Percentiles rank a stretch among this genome's conserved stretches.
Evolutionary conservation across 352 stramenopile genomes (phyloP).

Genomic region (Pythium brassicae): DNA sequence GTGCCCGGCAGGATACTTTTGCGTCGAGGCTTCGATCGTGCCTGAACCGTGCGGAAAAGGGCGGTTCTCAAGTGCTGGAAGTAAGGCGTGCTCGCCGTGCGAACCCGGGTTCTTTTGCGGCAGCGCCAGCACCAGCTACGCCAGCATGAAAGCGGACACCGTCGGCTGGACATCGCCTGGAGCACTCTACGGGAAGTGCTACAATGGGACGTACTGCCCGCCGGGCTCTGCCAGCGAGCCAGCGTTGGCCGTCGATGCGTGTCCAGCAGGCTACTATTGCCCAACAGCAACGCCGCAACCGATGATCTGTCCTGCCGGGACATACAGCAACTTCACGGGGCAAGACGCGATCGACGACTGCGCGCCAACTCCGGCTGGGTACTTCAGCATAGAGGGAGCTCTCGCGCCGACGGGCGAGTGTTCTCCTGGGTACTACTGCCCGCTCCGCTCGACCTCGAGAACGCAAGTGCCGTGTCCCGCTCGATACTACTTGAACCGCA

Average conservation of each 20-base stretch:
- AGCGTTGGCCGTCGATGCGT: slow-evolving; percentile 61
- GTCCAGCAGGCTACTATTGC: slow-evolving; percentile 80
- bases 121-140: slow-evolving; percentile 57
- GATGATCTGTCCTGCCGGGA: slow-evolving; percentile 78
- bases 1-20: slow-evolving; percentile 84
- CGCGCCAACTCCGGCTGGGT: slow-evolving; percentile 63
- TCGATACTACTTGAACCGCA: slow-evolving; percentile 71
- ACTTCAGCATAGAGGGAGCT: slow-evolving; percentile 59
- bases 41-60: slow-evolving; percentile 74
- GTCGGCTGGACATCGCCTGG: slow-evolving; percentile 53
- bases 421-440: slow-evolving; percentile 84
- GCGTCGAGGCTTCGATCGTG: slow-evolving; percentile 47
- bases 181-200: slow-evolving; percentile 71
- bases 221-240: slow-evolving; percentile 63
- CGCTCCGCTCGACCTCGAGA: slow-evolving; percentile 50
- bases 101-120: slow-evolving; percentile 80
- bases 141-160: slow-evolving; percentile 52
- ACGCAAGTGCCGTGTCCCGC: slow-evolving; percentile 76
- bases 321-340: slow-evolving; percentile 78
- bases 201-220: slow-evolving; percentile 86
- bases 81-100: slow-evolving; percentile 54
- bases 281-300: slow-evolving; percentile 57
- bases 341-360: slow-evolving; percentile 73
- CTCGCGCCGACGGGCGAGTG: slow-evolving; percentile 57
- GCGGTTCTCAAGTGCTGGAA: slow-evolving; percentile 44